Percentiles rank a stretch among this genome's conserved stretches.
phyloP scores from a whole-genome alignment of 164 flowering plant genomes.

The Annona squamosa region DNA sequence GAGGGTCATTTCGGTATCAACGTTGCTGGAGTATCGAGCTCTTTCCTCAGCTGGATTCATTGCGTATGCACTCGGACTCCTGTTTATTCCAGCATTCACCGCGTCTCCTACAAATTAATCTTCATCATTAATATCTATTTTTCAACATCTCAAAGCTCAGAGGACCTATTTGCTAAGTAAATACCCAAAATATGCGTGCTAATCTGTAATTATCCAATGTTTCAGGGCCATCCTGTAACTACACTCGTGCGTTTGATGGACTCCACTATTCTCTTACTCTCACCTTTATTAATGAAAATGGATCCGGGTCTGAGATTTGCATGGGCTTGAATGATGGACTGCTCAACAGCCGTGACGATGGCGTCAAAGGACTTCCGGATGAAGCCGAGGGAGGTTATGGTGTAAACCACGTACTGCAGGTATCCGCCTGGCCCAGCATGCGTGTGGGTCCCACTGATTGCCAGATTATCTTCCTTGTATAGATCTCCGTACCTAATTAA shows the following conservation, averaged over 20 bases:
- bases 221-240: too few species aligned
- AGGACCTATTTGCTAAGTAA: too few species aligned
- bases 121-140: too few species aligned
- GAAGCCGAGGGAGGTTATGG: slow-evolving; percentile 46
- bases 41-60: slow-evolving; percentile 51
- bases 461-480: slow-evolving; percentile 52
- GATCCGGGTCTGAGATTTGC: slow-evolving; percentile 48
- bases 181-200: too few species aligned
- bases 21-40: slow-evolving; percentile 32
- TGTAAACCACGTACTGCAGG: slow-evolving; percentile 44
- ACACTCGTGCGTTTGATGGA: not conserved
- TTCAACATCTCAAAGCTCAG: too few species aligned
- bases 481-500: slow-evolving; percentile 41
- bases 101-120: slow-evolving; percentile 36
- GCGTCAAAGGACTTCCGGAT: slow-evolving; percentile 55
- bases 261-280: not conserved
- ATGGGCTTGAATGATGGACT: slow-evolving; percentile 51
- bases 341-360: slow-evolving; percentile 42
- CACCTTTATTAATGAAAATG: slow-evolving; percentile 46
- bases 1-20: slow-evolving; percentile 56
- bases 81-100: slow-evolving; percentile 50
- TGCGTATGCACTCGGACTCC: slow-evolving; percentile 67
- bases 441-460: slow-evolving; percentile 64
- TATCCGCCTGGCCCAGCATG: slow-evolving; percentile 74
- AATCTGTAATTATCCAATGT: too few species aligned